Evolutionary conservation across 495 filamentous ascomycete genomes (phyloP).

Genomic region (Lasiosphaeriaceae sp.): DNA sequence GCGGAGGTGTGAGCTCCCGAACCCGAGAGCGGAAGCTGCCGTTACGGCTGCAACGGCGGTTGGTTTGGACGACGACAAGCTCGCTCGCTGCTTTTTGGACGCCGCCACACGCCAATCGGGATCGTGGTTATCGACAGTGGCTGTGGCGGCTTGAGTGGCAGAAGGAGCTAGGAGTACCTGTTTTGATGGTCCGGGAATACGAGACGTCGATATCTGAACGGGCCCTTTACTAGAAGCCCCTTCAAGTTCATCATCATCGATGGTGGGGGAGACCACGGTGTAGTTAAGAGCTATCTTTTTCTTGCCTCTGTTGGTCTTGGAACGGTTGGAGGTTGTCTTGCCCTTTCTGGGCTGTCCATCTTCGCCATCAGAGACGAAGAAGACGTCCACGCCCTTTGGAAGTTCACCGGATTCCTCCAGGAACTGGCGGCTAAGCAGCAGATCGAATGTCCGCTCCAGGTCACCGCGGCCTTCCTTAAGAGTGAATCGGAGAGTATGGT

Average conservation of each 20-base stretch:
- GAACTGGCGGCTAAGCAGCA: constrained; percentile 70
- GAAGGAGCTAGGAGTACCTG: too few relatives aligned
- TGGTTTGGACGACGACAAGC: neutral
- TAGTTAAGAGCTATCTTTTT: constrained; percentile 21
- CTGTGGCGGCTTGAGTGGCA: neutral
- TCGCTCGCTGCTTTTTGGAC: neutral
- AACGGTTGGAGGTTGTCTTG: constrained; percentile 31
- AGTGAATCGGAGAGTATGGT: constrained; percentile 58
- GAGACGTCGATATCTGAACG: neutral
- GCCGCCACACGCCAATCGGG: neutral
- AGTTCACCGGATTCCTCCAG: constrained; percentile 58
- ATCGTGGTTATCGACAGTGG: neutral
- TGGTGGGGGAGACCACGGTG: constrained; percentile 17
- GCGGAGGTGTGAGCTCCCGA: constrained; percentile 12
- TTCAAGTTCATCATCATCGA: constrained; percentile 21
- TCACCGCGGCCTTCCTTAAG: constrained; percentile 62
- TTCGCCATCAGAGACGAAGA: constrained; percentile 48
- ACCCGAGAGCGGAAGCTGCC: neutral
- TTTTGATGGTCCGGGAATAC: neutral
- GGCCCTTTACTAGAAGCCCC: constrained; percentile 25
- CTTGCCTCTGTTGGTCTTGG: constrained; percentile 7
- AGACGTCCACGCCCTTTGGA: constrained; percentile 77
- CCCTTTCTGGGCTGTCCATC: constrained; percentile 38
- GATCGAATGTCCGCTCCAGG: constrained; percentile 69
- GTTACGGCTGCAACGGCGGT: neutral